Evolutionary conservation across 2,329 filamentous ascomycete genomes (phyloP).

Genomic region (Cephalotrichum gorgonifer): DNA sequence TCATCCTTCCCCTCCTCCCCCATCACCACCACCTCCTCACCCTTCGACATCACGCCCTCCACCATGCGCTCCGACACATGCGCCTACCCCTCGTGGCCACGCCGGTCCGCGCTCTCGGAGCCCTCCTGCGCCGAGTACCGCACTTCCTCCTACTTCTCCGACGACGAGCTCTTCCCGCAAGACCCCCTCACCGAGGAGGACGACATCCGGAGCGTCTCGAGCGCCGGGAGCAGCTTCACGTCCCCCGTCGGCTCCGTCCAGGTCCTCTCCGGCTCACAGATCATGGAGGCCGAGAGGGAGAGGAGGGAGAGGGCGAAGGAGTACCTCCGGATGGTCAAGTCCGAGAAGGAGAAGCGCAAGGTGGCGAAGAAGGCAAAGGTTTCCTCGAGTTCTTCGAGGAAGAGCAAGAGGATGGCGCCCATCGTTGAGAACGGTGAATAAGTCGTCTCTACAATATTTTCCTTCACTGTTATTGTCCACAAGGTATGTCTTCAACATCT

Average conservation of each 20-base stretch:
- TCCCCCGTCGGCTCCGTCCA: slow-evolving; percentile 22
- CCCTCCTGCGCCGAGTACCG: slow-evolving; percentile 19
- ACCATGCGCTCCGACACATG: slow-evolving; percentile 32
- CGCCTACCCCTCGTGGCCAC: slow-evolving; percentile 49
- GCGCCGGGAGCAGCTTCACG: slow-evolving; percentile 25
- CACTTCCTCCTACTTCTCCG: slow-evolving; percentile 47
- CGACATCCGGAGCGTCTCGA: slow-evolving; percentile 34
- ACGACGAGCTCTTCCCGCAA: slow-evolving; percentile 50
- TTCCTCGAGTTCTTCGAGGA: not conserved
- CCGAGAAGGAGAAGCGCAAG: slow-evolving; percentile 37
- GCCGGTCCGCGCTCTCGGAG: slow-evolving; percentile 40
- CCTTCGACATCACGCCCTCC: slow-evolving; percentile 32
- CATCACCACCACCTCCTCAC: slow-evolving; percentile 20
- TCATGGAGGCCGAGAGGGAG: slow-evolving; percentile 39
- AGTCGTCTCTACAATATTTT: not conserved
- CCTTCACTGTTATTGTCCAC: not conserved
- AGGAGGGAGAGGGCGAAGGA: slow-evolving; percentile 40
- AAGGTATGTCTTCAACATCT: not conserved
- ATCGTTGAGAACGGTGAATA: slow-evolving; percentile 4
- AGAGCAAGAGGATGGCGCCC: slow-evolving; percentile 4
- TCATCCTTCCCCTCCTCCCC: slow-evolving; percentile 31
- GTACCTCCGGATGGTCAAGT: slow-evolving; percentile 35
- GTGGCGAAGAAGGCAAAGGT: slow-evolving; percentile 3
- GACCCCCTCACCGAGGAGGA: slow-evolving; percentile 36
- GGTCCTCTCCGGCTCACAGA: slow-evolving; percentile 32